Evolutionary conservation across 352 stramenopile genomes (phyloP).

Genomic region (Phytophthora vignae): DNA sequence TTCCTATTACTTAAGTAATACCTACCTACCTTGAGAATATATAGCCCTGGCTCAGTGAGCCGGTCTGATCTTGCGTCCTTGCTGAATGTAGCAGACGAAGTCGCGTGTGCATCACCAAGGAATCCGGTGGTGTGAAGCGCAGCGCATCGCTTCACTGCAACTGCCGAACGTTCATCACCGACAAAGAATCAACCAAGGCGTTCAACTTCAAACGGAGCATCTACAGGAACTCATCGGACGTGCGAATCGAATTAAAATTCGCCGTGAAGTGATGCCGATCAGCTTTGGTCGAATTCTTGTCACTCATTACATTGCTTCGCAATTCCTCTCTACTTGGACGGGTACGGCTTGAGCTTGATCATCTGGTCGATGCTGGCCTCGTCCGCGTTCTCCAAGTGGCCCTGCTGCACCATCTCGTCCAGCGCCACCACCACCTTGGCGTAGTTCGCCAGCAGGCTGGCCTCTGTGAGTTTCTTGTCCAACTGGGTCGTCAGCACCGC

Average conservation of each 20-base stretch:
- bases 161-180: neutral
- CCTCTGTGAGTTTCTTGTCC: conserved; percentile 77
- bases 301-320: too few relatives aligned
- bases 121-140: conserved; percentile 15
- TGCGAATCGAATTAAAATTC: conserved; percentile 1
- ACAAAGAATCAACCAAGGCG: neutral
- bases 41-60: neutral
- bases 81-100: neutral
- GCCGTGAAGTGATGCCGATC: conserved; percentile 4
- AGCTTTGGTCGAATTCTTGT: neutral
- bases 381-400: conserved; percentile 59
- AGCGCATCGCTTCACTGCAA: neutral
- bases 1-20: neutral
- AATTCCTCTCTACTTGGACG: conserved; percentile 28
- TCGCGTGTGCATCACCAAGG: neutral
- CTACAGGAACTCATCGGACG: neutral
- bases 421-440: conserved; percentile 69
- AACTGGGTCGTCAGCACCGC: conserved; percentile 62
- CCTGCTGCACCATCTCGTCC: conserved; percentile 76
- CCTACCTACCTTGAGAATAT: neutral
- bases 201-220: conserved; percentile 5
- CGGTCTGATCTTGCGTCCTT: conserved; percentile 1
- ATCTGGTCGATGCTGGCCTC: conserved; percentile 58
- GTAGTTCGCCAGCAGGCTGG: conserved; percentile 64
- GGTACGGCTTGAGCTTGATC: conserved; percentile 50